A percentile compares a stretch with the other conserved stretches of the same genome.
Conservation (phyloP, 1,139 yeast species). For the Blastobotrys ciferrii region DNA sequence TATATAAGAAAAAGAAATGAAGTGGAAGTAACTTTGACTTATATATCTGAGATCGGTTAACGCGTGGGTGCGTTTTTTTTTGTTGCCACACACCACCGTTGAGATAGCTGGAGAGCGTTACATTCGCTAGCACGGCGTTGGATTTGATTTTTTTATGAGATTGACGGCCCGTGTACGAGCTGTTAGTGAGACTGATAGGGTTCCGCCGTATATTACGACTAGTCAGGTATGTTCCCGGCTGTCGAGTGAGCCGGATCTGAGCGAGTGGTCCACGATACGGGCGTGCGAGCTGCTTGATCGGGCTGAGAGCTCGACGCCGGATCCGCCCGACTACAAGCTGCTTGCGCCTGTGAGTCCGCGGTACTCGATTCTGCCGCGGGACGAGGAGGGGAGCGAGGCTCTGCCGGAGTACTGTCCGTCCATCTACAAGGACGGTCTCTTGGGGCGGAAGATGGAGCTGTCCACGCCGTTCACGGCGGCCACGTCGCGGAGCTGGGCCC, state of each 20-base stretch:
- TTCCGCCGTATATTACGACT: constrained; percentile 3
- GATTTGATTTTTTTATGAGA: not conserved
- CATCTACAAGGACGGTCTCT: constrained; percentile 32
- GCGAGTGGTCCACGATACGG: constrained; percentile 1
- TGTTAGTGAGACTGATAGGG: constrained; percentile 1
- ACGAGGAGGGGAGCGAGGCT: constrained; percentile 34
- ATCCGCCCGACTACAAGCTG: constrained; percentile 29
- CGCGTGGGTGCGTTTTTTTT: not conserved
- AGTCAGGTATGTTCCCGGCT: constrained; percentile 3
- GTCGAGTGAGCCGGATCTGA: constrained; percentile 6
- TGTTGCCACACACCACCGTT: not conserved
- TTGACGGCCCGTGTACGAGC: constrained; percentile 6
- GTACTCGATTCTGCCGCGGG: constrained; percentile 34
- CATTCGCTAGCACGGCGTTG: not conserved
- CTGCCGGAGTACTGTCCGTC: constrained; percentile 38
- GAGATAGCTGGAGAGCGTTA: too few species aligned
- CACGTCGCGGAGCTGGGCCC: constrained; percentile 50
- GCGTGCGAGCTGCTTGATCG: constrained; percentile 6
- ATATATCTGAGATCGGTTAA: not conserved
- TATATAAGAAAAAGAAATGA: not conserved
- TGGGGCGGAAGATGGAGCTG: constrained; percentile 38
- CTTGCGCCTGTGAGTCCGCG: constrained; percentile 31
- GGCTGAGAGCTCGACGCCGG: not conserved
- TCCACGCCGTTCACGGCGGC: constrained; percentile 38
- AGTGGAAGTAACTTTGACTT: not conserved